Evolutionary conservation across 2,329 filamentous ascomycete genomes (phyloP), one percentile per base, ranked within the genome.

Genomic region (Emergomyces orientalis): DNA sequence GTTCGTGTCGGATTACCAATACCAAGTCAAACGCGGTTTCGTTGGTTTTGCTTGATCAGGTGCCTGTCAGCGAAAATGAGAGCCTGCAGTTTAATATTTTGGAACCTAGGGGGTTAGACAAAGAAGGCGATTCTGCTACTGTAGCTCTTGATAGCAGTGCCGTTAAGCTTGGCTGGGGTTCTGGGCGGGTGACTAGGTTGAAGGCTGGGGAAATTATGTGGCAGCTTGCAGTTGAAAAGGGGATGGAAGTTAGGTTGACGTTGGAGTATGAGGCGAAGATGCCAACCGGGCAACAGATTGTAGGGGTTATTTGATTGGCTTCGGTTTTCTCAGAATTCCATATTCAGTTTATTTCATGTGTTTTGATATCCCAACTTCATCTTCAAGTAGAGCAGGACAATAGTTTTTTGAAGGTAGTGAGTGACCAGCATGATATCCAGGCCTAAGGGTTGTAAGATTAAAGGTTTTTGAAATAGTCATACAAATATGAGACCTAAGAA

Each of bases 231-330:
- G 71, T 88, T 59, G 82, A 85, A 64, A 79, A 83, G 0, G 84
- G 85, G 32, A 79, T 80, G 68, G 79, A 81, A 3, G 82, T 84
- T 19, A 82, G 81, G 72, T 72, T 89, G 65, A 74, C 75, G 30
- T 70, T 89, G 64, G 84, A 86, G 74, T 89, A 88, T 72, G 80
- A 84, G 64, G 81, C 86, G 22, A 79, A 78, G 27, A 76, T 84
- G 67, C 86, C 86, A 1, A 68, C 60, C 43, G 71, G 72, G 13
- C 55, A 64, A 64, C 71, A 63, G 59, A 64, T 67, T 19, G 61
- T 63, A 8, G 66, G 63, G 3, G 30, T 60, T 32, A 34, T 62
- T 56, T 37, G 37, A 41, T 51, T 51, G 13, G 30, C 22, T 34
- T 57, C 27, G 6, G 17, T 43, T 56, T 56, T 27, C 13, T 49